These are phyloP conservation scores for Hysterium pulicare DNA, from an alignment of 2,329 filamentous ascomycete species.

Conservation along the genomic window DNA sequence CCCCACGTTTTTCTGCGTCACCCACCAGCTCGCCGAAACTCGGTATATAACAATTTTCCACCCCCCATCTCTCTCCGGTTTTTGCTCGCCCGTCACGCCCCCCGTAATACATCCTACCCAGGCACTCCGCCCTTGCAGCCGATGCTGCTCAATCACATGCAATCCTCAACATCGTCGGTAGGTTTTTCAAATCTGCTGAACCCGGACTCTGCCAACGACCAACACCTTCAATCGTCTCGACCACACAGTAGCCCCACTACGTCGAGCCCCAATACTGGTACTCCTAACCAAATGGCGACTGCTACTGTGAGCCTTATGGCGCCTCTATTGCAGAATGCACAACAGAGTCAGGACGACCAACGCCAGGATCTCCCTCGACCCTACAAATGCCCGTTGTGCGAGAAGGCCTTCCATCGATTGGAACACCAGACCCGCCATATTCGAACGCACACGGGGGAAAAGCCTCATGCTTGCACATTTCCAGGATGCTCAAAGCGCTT, in stretches of 20 bases:
- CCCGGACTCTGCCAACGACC: constrained; percentile 21
- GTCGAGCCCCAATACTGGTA: constrained; percentile 4
- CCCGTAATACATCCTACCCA: constrained; percentile 6
- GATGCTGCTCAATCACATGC: constrained; percentile 32
- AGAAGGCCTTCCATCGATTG: constrained; percentile 96
- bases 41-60: constrained; percentile 33
- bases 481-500: constrained; percentile 97
- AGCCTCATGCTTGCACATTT: constrained; percentile 93
- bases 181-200: constrained; percentile 40
- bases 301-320: constrained; percentile 48
- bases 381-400: constrained; percentile 97
- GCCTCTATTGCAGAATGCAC: constrained; percentile 60
- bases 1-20: constrained; percentile 21
- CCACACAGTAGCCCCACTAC: constrained; percentile 8
- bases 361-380: constrained; percentile 84
- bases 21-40: constrained; percentile 13
- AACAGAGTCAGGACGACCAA: constrained; percentile 50
- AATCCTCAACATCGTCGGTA: constrained; percentile 30
- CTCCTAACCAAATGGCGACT: constrained; percentile 35
- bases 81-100: constrained; percentile 21
- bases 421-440: constrained; percentile 94
- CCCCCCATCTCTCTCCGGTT: constrained; percentile 35
- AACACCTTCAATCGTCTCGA: constrained; percentile 3
- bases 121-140: constrained; percentile 10
- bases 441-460: constrained; percentile 95